Evolutionary conservation across 495 filamentous ascomycete species (phyloP), one percentile per base, ranked within the genome.

Genomic region (Penicillium silybi): DNA sequence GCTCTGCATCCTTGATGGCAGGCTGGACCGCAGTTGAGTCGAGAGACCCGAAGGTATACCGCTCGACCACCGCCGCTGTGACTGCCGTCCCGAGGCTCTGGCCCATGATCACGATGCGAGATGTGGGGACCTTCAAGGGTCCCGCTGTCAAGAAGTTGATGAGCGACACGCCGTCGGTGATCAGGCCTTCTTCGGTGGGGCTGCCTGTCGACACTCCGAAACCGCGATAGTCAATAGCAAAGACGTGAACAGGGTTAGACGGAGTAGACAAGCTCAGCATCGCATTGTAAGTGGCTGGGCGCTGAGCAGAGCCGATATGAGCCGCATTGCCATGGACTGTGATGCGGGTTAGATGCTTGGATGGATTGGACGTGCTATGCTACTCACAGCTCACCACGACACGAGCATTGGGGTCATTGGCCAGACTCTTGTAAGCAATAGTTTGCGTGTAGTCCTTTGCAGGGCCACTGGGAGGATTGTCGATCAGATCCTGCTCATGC

Each of bases 31-130:
- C 59, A 37, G 57, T 55, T n/a, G 59, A 50, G 61, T 72, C 57
- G 0, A 67, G 45, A 7, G 69, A 72, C 64, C 74, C 74, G 49
- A 74, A 75, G 2, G 76, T 70, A 54, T 88, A 92, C 32, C 81
- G 76, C 56, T 93, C 86, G 0, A 81, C 83, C 1, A 88, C 82
- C 17, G 78, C 92, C 18, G 83, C 70, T 13, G 83, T 82, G 2
- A 97, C 87, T 1, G 88, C 92, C 8, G 93, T 95, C 23, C 93
- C 93, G 2, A 98, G 83, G 53, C 85, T 90, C 50, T 96, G 92
- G 40, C 92, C 92, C n/a, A 92, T 65, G 38, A 97, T 73, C 9
- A 89, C 80, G 41, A 97, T 95, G 11, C 82, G 79, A 15, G 80
- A 74, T 0, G 92, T 69, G 0, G 87, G 76, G 19, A 97, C 79